Evolutionary conservation across 2,329 filamentous ascomycete species (phyloP), one percentile per base, ranked within the genome.

Genomic region (Pyrenophora teres): DNA sequence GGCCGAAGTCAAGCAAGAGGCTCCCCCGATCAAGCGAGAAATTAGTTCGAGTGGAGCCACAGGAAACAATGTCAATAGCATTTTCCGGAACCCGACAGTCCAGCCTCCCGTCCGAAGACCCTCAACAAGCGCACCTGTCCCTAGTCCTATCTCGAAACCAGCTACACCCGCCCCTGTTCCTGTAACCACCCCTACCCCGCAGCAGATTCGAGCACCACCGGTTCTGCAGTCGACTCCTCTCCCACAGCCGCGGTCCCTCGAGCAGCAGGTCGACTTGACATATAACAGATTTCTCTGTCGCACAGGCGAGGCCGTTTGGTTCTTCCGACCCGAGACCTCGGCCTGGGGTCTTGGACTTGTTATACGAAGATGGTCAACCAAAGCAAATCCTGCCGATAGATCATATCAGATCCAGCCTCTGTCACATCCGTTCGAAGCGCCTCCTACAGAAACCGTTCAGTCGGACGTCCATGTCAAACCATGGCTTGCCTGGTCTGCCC

Each of bases 401-500:
- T 55, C 62, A 12, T 81, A 81, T 57, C 60, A 77, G 4, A 65
- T 81, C 6, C 79, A 81, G 55, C 79, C 80, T 4, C 76, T 78
- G 8, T 83, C 73, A 39, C 78, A 75, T 65, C 79, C 79, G 7
- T 67, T 68, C 37, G 61, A 71, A 7, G 62, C 76, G 18, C 72
- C 74, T 9, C 60, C 68, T 21, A 62, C 72, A 4, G 74, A 79
- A 38, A 71, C 78, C 9, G 77, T 81, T 18, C 72, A 74, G 1
- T 64, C 75, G 9, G 74, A 81, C 46, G 62, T 67, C 4, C 65
- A 74, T 10, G 71, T 84, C 32, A 76, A 82, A 32, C 82, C 82
- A 0, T 85, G 81, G 81, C 74, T 84, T 23, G 81, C 82, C 1
- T 84, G 81, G 82, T 82, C 78, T 43, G 77, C 81, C 10, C 82